Base-by-base conservation (phyloP, 2,329 filamentous ascomycete genomes). In the Aspergillus fructus region DNA sequence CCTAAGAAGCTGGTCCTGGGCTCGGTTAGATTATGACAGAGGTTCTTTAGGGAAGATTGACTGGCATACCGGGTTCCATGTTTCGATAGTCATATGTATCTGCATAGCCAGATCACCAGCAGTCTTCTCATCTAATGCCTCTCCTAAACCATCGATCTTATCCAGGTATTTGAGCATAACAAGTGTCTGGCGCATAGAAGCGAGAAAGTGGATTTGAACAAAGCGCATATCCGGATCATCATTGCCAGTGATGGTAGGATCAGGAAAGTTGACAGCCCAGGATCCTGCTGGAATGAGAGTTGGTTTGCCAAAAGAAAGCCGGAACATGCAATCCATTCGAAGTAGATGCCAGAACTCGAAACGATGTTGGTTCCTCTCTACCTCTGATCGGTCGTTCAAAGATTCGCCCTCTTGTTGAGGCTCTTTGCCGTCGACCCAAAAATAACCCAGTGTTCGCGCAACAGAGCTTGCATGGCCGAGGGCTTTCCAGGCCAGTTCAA, bases 321-420 rank as follows among this genome's bases (percentile, higher is more conserved):
- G 60, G 15, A 65, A 65, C 6, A 64, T 45, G 49, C 58, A 64
- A 41, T 65, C 63, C 6, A 43, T 56, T 1, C 62, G 62, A 8
- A 65, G 41, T 3, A 65, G 45, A 21, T 65, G 62, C 63, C 63
- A 65, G 43, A 65, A 65, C 33, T 65, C 63, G 48, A 65, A 64
- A 12, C 63, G 60, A 37, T 61, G 60, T 13, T 60, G 58, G 49
- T 65, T 65, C 11, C 51, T 52, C 1, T 62, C 59, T 3, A 59
- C 37, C 33, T 58, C 54, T 4, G 11, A 0, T 33, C 5, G 15
- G 3, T 0, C 1, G 11, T 30, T 3, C 8, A 30, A 30, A 3
- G 9, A 5, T 33, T n/a, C 3, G 13, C 33, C 7, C 24, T 15
- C 6, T 5, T 12, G 7, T 33, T 9, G 2, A 17, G 6, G 15